These are phyloP conservation scores for Sporothrix luriei DNA, from an alignment of 2,329 filamentous ascomycete species.

Conservation along the genomic window DNA sequence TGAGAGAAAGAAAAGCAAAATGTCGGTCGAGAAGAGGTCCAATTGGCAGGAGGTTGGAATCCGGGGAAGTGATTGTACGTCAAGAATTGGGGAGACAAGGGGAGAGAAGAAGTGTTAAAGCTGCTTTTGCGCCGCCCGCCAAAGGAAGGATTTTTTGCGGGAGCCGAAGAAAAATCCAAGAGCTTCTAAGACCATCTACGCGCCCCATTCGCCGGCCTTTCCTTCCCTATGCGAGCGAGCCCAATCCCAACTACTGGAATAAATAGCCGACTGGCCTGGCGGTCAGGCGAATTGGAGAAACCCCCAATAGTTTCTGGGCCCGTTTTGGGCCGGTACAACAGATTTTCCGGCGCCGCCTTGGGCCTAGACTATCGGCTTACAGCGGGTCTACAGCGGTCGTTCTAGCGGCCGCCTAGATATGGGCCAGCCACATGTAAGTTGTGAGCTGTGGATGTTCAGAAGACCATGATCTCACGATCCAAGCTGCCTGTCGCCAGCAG, in stretches of 20 bases:
- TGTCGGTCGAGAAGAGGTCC: background rate
- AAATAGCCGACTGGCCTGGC: background rate
- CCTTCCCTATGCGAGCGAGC: background rate
- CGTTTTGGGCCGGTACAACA: slow-evolving; percentile 34
- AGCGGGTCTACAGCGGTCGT: slow-evolving; percentile 3
- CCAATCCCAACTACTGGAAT: background rate
- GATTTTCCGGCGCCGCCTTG: slow-evolving; percentile 36
- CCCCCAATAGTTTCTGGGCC: slow-evolving; percentile 38
- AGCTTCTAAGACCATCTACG: slow-evolving; percentile 44
- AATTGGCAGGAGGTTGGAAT: slow-evolving; percentile 16
- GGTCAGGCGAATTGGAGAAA: background rate
- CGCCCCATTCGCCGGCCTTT: slow-evolving; percentile 25
- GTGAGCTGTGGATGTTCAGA: background rate
- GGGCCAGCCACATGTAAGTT: no score
- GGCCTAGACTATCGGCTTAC: background rate
- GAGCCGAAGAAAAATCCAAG: slow-evolving; percentile 36
- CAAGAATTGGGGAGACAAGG: slow-evolving; percentile 11
- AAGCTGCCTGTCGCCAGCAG: background rate
- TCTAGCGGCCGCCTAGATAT: background rate
- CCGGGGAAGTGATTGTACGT: slow-evolving; percentile 5
- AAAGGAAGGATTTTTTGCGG: slow-evolving; percentile 33
- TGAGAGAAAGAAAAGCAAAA: slow-evolving; percentile 23
- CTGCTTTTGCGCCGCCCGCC: slow-evolving; percentile 28
- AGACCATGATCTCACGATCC: background rate
- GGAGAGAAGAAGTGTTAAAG: slow-evolving; percentile 25